phyloP scores from a whole-genome alignment of 176 grass and related monocot species.

The Carex cristatella region DNA sequence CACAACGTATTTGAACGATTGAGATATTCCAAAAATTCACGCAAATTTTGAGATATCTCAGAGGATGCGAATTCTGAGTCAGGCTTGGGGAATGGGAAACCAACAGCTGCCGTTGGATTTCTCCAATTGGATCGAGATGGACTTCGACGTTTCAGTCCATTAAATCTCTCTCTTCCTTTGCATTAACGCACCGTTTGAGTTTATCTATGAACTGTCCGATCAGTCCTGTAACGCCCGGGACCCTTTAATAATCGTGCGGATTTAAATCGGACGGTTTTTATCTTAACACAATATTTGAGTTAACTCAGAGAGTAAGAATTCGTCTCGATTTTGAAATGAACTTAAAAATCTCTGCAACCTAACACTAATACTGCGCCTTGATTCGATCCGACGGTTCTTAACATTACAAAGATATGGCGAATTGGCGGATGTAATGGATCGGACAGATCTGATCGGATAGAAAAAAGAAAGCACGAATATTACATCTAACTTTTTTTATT shows the following conservation, averaged over 20 bases:
- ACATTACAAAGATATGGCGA: background rate
- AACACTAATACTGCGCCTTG: background rate
- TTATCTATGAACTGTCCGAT: no score
- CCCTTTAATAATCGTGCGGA: no score
- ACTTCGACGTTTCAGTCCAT: background rate
- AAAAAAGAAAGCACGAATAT: background rate
- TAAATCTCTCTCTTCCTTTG: background rate
- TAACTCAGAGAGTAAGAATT: no score
- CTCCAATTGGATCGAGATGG: background rate
- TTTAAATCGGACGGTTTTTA: no score
- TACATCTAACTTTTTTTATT: background rate
- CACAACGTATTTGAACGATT: no score
- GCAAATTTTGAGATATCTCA: no score
- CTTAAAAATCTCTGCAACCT: background rate
- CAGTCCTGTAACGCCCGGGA: no score
- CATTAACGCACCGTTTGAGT: no score
- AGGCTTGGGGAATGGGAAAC: slow-evolving; percentile 26
- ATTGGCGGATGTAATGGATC: background rate
- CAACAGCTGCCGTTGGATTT: slow-evolving; percentile 40
- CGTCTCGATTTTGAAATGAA: background rate
- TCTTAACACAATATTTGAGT: no score
- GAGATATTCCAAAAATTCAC: no score
- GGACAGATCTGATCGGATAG: background rate
- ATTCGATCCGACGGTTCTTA: background rate
- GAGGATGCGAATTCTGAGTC: background rate